A percentile compares a stretch with the other conserved stretches of the same genome.
Evolutionary conservation across 352 stramenopile species (phyloP).

Genomic region (Phytopythium mirpurense): DNA sequence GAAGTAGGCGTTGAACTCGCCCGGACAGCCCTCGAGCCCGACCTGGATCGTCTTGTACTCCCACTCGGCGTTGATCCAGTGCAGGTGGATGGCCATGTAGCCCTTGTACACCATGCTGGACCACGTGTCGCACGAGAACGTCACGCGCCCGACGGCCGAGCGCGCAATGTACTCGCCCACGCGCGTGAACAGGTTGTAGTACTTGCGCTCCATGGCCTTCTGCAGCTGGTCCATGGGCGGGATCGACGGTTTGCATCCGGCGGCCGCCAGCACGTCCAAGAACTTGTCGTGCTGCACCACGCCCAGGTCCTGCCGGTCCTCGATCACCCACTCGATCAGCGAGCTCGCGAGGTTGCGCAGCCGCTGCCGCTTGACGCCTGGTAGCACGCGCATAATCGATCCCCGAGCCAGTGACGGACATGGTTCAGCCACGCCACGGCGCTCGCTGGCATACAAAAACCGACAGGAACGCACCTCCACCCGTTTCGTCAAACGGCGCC

Average conservation of each 20-base stretch:
- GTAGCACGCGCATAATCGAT: background rate
- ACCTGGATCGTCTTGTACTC: slow-evolving; percentile 81
- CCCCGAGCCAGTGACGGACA: background rate
- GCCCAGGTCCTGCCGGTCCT: slow-evolving; percentile 61
- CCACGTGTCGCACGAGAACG: slow-evolving; percentile 80
- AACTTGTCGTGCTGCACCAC: slow-evolving; percentile 70
- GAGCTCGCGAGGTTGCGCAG: slow-evolving; percentile 54
- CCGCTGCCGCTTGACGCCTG: slow-evolving; percentile 64
- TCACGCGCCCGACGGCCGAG: slow-evolving; percentile 60
- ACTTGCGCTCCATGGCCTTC: slow-evolving; percentile 72
- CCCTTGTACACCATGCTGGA: slow-evolving; percentile 64
- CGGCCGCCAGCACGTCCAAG: slow-evolving; percentile 46
- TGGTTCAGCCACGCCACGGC: no score
- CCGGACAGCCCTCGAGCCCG: slow-evolving; percentile 59
- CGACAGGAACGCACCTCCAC: slow-evolving; percentile 34
- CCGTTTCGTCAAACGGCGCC: slow-evolving; percentile 50
- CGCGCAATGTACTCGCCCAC: slow-evolving; percentile 75
- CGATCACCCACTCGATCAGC: slow-evolving; percentile 70
- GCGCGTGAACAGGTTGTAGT: slow-evolving; percentile 59
- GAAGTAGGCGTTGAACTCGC: slow-evolving; percentile 71
- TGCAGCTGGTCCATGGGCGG: slow-evolving; percentile 47
- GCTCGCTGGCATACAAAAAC: no score
- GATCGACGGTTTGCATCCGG: slow-evolving; percentile 42
- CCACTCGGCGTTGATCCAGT: slow-evolving; percentile 85
- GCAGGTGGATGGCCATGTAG: slow-evolving; percentile 67